Conservation (phyloP, 345 rosid species). For the Corymbia maculata region DNA sequence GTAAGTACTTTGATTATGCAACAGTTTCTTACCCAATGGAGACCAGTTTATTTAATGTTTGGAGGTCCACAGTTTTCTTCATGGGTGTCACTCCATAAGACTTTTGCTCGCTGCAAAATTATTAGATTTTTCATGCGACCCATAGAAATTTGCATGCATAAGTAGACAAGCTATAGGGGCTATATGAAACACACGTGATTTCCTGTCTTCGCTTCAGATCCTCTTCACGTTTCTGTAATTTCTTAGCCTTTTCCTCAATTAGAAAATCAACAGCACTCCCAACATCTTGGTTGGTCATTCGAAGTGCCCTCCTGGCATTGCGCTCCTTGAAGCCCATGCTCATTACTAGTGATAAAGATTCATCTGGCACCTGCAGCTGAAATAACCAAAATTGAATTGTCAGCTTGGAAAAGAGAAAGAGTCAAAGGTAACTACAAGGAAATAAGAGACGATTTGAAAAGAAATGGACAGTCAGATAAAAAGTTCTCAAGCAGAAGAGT, state of each 20-base stretch:
- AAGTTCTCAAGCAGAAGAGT: not conserved
- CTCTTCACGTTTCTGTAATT: slow-evolving; percentile 39
- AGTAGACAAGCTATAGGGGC: not conserved
- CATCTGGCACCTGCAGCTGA: slow-evolving; percentile 86
- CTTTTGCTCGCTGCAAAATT: slow-evolving; percentile 71
- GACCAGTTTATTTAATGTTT: slow-evolving; percentile 44
- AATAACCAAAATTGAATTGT: not conserved
- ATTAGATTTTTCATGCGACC: not conserved
- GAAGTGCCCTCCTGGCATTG: slow-evolving; percentile 75
- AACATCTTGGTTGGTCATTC: slow-evolving; percentile 72
- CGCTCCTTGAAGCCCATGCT: slow-evolving; percentile 74
- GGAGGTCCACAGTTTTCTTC: slow-evolving; percentile 76
- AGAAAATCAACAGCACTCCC: slow-evolving; percentile 73
- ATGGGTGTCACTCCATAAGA: slow-evolving; percentile 69
- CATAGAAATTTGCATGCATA: not conserved
- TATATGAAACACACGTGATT: slow-evolving; percentile 26
- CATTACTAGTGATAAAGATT: slow-evolving; percentile 63
- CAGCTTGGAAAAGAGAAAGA: not conserved
- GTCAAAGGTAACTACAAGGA: not conserved
- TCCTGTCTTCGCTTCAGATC: slow-evolving; percentile 42
- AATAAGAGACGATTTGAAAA: not conserved
- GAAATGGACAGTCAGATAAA: not conserved
- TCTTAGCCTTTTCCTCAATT: slow-evolving; percentile 59
- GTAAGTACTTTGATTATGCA: not conserved
- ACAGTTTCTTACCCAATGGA: slow-evolving; percentile 59